These are phyloP conservation scores for Blastobotrys peoriensis DNA, from an alignment of 805 yeast species.

Conservation along the genomic window DNA sequence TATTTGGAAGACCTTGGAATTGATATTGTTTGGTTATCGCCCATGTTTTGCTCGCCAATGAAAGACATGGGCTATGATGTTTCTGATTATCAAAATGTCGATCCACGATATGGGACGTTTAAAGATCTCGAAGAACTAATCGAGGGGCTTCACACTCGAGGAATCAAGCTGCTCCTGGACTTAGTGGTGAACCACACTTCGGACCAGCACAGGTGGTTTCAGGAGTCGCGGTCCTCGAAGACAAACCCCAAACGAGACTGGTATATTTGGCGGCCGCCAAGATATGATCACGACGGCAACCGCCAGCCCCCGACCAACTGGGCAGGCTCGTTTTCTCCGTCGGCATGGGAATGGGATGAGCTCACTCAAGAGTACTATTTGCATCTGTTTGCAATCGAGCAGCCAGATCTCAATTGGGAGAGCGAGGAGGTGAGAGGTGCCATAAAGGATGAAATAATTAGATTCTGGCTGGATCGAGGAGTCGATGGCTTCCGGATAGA, in stretches of 20 bases:
- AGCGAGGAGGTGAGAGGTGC: conserved; percentile 35
- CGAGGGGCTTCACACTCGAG: conserved; percentile 41
- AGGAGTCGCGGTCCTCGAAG: conserved; percentile 46
- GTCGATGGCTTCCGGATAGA: conserved; percentile 57
- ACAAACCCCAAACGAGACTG: conserved; percentile 53
- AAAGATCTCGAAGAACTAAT: conserved; percentile 47
- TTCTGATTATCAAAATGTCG: conserved; percentile 45
- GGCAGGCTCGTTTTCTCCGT: conserved; percentile 46
- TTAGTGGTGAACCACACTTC: conserved; percentile 56
- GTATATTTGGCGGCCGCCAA: conserved; percentile 52
- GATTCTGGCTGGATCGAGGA: conserved; percentile 50
- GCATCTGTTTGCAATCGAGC: conserved; percentile 45
- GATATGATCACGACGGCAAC: conserved; percentile 40
- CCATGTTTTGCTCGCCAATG: conserved; percentile 53
- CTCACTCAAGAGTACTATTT: conserved; percentile 50
- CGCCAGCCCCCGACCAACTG: conserved; percentile 54
- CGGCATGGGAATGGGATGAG: conserved; percentile 55
- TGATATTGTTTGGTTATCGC: conserved; percentile 51
- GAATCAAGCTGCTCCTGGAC: conserved; percentile 47
- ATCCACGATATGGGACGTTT: conserved; percentile 51
- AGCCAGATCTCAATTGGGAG: conserved; percentile 61
- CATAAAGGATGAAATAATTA: conserved; percentile 43
- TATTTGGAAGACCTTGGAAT: conserved; percentile 45
- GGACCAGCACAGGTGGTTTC: conserved; percentile 50
- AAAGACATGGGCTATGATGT: conserved; percentile 61